A percentile compares a stretch with the other conserved stretches of the same genome.
Conservation (phyloP, 345 rosid species). For the Hypericum perforatum region DNA sequence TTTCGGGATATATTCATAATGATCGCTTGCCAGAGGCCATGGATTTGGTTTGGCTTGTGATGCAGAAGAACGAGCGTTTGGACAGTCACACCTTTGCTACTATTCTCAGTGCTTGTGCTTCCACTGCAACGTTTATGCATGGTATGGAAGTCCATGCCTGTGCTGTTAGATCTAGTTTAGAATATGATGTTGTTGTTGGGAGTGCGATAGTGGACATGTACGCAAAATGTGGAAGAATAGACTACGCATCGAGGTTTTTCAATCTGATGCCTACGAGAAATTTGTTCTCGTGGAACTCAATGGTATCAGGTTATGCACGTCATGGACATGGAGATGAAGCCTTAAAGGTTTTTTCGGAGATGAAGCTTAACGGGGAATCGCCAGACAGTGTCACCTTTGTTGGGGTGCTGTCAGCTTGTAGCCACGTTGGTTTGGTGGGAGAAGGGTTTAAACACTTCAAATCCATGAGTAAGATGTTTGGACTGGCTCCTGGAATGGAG, state of each 20-base stretch:
- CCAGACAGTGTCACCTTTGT: slow-evolving; percentile 96
- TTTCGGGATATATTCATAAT: slow-evolving; percentile 76
- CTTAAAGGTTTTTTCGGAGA: slow-evolving; percentile 42
- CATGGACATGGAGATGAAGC: slow-evolving; percentile 79
- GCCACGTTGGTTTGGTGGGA: slow-evolving; percentile 72
- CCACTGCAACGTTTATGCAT: slow-evolving; percentile 76
- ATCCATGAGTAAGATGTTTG: slow-evolving; percentile 50
- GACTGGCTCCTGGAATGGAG: slow-evolving; percentile 59
- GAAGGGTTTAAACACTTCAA: slow-evolving; percentile 66
- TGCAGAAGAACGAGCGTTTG: slow-evolving; percentile 63
- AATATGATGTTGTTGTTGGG: slow-evolving; percentile 80
- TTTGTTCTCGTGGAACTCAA: slow-evolving; percentile 91
- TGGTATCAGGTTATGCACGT: slow-evolving; percentile 83
- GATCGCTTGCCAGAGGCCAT: slow-evolving; percentile 63
- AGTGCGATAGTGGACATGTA: slow-evolving; percentile 94
- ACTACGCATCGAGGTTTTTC: slow-evolving; percentile 75
- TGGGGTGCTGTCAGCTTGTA: slow-evolving; percentile 86
- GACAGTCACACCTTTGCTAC: slow-evolving; percentile 83
- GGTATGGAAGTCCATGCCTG: slow-evolving; percentile 94
- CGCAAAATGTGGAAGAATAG: slow-evolving; percentile 87
- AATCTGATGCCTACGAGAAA: slow-evolving; percentile 57
- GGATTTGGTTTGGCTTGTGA: slow-evolving; percentile 68
- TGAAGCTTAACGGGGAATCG: slow-evolving; percentile 51
- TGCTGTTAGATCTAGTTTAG: slow-evolving; percentile 63
- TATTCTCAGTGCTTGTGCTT: slow-evolving; percentile 91